A percentile compares a stretch with the other conserved stretches of the same genome.
These are phyloP conservation scores for Sutorius australiensis DNA, from an alignment of 768 basidiomycete genomes.

Conservation along the genomic window DNA sequence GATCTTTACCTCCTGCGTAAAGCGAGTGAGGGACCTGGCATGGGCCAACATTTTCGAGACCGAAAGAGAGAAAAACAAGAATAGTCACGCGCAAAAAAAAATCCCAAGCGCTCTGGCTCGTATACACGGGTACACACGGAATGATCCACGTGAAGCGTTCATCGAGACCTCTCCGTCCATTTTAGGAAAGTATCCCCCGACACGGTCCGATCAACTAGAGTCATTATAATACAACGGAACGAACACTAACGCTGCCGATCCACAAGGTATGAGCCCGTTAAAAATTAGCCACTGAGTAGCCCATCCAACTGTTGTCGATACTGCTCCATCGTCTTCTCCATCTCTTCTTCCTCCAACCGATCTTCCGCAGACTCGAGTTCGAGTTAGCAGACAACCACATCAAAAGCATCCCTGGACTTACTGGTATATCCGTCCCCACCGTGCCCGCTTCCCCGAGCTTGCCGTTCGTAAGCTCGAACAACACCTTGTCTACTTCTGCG, in stretches of 20 bases:
- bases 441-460: conserved; percentile 85
- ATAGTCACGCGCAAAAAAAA: conserved; percentile 21
- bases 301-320: conserved; percentile 89
- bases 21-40: conserved; percentile 47
- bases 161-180: neutral
- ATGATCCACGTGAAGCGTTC: conserved; percentile 16
- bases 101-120: neutral
- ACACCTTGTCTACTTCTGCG: conserved; percentile 92
- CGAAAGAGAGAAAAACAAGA: conserved; percentile 16
- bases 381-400: conserved; percentile 6
- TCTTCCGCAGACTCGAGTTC: conserved; percentile 52
- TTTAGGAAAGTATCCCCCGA: conserved; percentile 5
- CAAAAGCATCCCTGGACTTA: conserved; percentile 37
- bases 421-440: conserved; percentile 70
- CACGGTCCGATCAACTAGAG: neutral
- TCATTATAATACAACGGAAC: conserved; percentile 11
- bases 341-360: conserved; percentile 72
- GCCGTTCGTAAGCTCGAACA: conserved; percentile 93
- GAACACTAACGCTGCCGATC: neutral
- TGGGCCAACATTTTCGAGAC: conserved; percentile 52
- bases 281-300: conserved; percentile 52
- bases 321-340: conserved; percentile 83
- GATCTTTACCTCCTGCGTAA: conserved; percentile 52
- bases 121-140: conserved; percentile 25
- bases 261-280: conserved; percentile 13